Evolutionary conservation across 2,329 filamentous ascomycete genomes (phyloP).

Genomic region (Stemphylium beticola): DNA sequence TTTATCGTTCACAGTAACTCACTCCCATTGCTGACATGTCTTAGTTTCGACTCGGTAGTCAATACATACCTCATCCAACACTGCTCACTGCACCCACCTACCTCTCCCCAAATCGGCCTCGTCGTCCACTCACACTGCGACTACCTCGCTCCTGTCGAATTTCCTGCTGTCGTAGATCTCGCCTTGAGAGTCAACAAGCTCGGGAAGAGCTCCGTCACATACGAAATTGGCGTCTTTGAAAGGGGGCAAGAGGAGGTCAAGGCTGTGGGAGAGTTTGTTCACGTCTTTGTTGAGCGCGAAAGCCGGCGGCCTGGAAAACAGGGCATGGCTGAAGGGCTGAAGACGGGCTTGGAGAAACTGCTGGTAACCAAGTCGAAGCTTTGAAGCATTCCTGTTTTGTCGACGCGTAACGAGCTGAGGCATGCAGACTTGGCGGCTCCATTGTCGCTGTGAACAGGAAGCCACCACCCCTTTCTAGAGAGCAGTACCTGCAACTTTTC

Average conservation of each 20-base stretch:
- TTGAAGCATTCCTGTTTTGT: slow-evolving; percentile 13
- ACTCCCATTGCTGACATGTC: slow-evolving; percentile 1
- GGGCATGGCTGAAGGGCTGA: slow-evolving; percentile 69
- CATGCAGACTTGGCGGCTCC: no score
- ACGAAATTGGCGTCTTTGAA: slow-evolving; percentile 88
- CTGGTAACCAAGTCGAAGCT: slow-evolving; percentile 32
- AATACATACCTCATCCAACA: slow-evolving; percentile 85
- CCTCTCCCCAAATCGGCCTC: slow-evolving; percentile 76
- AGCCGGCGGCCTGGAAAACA: slow-evolving; percentile 69
- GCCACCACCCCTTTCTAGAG: no score
- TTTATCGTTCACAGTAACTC: slow-evolving; percentile 21
- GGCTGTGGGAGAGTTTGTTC: slow-evolving; percentile 84
- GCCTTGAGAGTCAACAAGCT: slow-evolving; percentile 82
- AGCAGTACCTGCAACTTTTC: no score
- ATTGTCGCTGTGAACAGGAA: no score
- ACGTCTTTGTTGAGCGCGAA: slow-evolving; percentile 83
- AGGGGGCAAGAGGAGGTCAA: slow-evolving; percentile 74
- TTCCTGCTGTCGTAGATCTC: slow-evolving; percentile 81
- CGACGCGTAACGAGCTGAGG: neutral
- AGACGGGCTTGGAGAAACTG: slow-evolving; percentile 47
- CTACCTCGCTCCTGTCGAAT: slow-evolving; percentile 81
- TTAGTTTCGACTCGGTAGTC: slow-evolving; percentile 79
- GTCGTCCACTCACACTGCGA: slow-evolving; percentile 86
- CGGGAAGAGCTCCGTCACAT: slow-evolving; percentile 84
- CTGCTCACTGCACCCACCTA: slow-evolving; percentile 74